phyloP scores from a whole-genome alignment of 768 basidiomycete species.

The Gloeostereum incarnatum region DNA sequence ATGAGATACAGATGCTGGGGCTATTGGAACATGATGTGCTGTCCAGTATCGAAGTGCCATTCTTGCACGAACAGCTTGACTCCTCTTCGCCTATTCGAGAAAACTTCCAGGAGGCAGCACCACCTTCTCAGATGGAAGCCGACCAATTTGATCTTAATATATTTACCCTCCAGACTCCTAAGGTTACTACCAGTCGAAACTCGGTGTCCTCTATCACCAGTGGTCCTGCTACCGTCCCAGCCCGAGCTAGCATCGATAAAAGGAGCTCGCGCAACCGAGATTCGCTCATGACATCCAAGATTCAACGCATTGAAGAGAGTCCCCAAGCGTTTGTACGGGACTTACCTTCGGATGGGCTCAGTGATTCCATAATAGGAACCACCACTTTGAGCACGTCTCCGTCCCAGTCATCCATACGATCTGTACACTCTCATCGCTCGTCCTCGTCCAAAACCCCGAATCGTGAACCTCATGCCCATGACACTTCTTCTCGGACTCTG shows the following conservation, averaged over 20 bases:
- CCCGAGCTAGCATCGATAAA: no score
- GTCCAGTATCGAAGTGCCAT: conserved; percentile 82
- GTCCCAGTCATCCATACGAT: conserved; percentile 59
- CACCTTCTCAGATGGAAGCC: conserved; percentile 36
- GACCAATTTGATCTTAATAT: conserved; percentile 68
- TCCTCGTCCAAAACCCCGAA: conserved; percentile 21
- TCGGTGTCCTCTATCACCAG: not conserved
- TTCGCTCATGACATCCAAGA: conserved; percentile 35
- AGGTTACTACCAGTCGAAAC: not conserved
- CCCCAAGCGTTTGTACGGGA: conserved; percentile 41
- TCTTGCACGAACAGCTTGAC: conserved; percentile 36
- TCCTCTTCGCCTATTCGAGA: conserved; percentile 25
- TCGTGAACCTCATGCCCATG: no score
- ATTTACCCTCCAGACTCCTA: conserved; percentile 29
- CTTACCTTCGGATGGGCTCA: conserved; percentile 33
- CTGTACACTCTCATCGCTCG: conserved; percentile 37
- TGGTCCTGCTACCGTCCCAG: not conserved
- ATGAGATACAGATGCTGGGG: conserved; percentile 93
- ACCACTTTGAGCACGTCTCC: conserved; percentile 53
- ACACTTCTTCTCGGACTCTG: conserved; percentile 26
- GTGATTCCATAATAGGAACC: no score
- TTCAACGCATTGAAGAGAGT: conserved; percentile 67
- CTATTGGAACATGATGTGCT: conserved; percentile 87
- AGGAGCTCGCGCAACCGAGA: conserved; percentile 40
- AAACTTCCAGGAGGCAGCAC: conserved; percentile 19